Conservation (phyloP, 345 rosid species). For the Eutrema japonicum region DNA sequence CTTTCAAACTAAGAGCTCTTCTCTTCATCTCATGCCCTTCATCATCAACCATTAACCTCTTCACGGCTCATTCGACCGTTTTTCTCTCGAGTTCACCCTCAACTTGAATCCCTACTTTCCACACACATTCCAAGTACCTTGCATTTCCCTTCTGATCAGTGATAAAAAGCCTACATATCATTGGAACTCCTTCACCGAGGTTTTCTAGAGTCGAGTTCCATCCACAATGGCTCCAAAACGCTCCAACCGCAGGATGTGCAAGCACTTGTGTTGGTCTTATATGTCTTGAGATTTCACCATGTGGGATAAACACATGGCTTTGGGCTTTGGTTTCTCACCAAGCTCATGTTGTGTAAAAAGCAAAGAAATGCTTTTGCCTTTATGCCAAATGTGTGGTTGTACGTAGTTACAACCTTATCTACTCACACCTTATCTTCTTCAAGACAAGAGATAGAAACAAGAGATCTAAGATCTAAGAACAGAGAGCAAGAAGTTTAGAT, state of each 20-base stretch:
- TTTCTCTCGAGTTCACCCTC: slow-evolving; percentile 31
- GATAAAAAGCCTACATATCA: slow-evolving; percentile 50
- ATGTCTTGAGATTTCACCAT: no score
- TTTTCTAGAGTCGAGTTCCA: slow-evolving; percentile 27
- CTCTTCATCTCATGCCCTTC: slow-evolving; percentile 18
- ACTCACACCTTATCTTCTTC: no score
- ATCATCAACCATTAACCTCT: slow-evolving; percentile 27
- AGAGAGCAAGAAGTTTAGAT: no score
- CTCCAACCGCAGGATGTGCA: slow-evolving; percentile 11
- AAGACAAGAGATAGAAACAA: no score
- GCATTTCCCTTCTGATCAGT: slow-evolving; percentile 50
- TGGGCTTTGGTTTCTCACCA: no score
- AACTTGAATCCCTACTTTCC: slow-evolving; percentile 47
- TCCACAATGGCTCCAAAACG: slow-evolving; percentile 17
- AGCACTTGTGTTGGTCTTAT: no score
- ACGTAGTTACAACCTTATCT: no score
- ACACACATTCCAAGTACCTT: slow-evolving; percentile 47
- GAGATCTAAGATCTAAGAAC: no score
- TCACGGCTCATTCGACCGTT: slow-evolving; percentile 4
- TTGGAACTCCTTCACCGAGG: slow-evolving; percentile 49
- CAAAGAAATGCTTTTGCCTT: no score
- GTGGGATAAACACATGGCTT: no score
- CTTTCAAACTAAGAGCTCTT: slow-evolving; percentile 24
- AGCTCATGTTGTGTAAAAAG: no score
- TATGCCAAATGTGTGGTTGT: no score